Percentiles rank a stretch among this genome's conserved stretches.
These are phyloP conservation scores for Aspergillus phoenicis DNA, from an alignment of 2,329 filamentous ascomycete genomes.

Conservation along the genomic window DNA sequence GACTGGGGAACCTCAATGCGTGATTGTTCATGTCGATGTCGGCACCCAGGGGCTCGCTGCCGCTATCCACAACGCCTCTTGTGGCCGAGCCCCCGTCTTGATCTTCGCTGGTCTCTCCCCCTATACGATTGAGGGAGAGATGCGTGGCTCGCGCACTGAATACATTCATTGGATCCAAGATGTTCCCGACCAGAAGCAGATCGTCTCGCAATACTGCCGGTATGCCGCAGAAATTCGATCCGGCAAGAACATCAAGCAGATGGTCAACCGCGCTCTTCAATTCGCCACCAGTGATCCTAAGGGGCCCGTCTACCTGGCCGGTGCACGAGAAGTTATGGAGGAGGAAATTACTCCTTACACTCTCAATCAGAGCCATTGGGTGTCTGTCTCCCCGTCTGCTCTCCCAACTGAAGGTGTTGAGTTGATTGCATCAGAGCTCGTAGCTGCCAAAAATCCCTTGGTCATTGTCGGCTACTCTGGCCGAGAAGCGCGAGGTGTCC, in stretches of 20 bases:
- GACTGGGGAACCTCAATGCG: conserved; percentile 72
- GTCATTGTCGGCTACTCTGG: conserved; percentile 56
- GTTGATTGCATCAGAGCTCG: conserved; percentile 47
- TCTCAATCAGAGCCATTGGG: conserved; percentile 71
- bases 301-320: conserved; percentile 78
- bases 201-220: conserved; percentile 81
- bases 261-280: conserved; percentile 81
- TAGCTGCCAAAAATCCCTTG: conserved; percentile 51
- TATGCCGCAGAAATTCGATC: conserved; percentile 82
- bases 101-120: conserved; percentile 79
- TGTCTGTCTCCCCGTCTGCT: conserved; percentile 68
- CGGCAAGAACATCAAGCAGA: conserved; percentile 83
- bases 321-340: conserved; percentile 81
- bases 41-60: conserved; percentile 77
- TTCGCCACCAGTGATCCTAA: conserved; percentile 77
- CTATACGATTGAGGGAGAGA: conserved; percentile 75
- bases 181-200: conserved; percentile 77
- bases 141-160: conserved; percentile 75
- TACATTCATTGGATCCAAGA: conserved; percentile 89
- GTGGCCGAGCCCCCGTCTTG: conserved; percentile 72
- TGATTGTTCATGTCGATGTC: conserved; percentile 80
- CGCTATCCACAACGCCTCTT: conserved; percentile 77
- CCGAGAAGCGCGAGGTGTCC: conserved; percentile 47
- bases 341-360: conserved; percentile 75
- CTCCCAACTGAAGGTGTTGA: conserved; percentile 53